Evolutionary conservation across 495 filamentous ascomycete species (phyloP).

Genomic region (Choiromyces venosus): DNA sequence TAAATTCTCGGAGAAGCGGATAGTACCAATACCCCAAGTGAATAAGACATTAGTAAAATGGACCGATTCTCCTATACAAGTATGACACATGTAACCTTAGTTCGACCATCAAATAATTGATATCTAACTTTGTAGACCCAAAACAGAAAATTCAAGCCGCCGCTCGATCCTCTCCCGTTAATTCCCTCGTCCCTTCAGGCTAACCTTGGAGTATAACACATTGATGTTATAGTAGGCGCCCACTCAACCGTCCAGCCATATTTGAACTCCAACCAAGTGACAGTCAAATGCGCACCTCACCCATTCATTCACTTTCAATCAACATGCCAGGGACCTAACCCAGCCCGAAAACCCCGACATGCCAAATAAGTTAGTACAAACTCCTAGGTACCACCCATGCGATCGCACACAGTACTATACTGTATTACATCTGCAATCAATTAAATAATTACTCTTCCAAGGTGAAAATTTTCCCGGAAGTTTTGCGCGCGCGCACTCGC

Average conservation of each 20-base stretch:
- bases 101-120: neutral
- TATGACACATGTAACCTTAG: neutral
- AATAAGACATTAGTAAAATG: neutral
- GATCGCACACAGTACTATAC: neutral
- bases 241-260: neutral
- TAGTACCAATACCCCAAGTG: neutral
- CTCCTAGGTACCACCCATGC: neutral
- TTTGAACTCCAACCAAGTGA: neutral
- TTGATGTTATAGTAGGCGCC: neutral
- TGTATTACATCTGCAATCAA: neutral
- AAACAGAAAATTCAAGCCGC: neutral
- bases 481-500: neutral
- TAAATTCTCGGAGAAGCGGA: neutral
- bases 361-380: neutral
- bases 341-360: neutral
- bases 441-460: neutral
- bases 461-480: neutral
- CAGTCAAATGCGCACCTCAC: neutral
- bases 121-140: neutral
- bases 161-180: neutral
- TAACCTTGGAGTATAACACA: neutral
- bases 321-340: neutral
- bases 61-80: too few relatives aligned
- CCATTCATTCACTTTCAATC: neutral
- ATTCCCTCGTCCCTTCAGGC: neutral